Evolutionary conservation across 345 rosid species (phyloP), one percentile per base, ranked within the genome.

Genomic region (Odontarrhena argentea): DNA sequence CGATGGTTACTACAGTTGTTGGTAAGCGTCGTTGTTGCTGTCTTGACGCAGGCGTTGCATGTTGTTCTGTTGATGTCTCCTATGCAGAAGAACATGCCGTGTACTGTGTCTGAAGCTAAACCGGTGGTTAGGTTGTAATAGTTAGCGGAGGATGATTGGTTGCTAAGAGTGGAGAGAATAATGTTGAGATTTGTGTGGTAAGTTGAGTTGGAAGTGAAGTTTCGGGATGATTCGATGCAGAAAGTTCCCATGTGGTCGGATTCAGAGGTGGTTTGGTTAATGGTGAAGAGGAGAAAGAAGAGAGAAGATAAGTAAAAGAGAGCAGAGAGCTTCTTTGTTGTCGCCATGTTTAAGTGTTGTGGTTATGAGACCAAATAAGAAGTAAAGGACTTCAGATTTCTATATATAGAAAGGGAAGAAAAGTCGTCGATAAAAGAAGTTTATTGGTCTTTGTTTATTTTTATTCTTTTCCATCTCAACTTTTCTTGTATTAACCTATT

Each of bases 41-140:
- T 24, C 8, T 2, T 24, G 38, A 79, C 79, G 15, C 85, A 87
- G 7, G 24, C n/a, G 38, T 15, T 38, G 70, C 87, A 87, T 1
- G 25, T 10, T 13, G 53, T 35, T 6, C 52, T 9, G 43, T 63
- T 25, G 68, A 55, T 37, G 9, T 79, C 78, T 0, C 81, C 81
- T 0, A 55, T 69, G 79, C 85, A 76, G 15, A 76, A 76, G 55
- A 76, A 82, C 64, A 77, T 70, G 3, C 69, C 75, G 26, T 63
- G 64, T 26, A 63, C 64, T 30, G 26, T 47, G 69, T 71, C 63
- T 36, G 75, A 55, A 30, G 56, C 69, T 47, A 46, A 26, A 46
- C 69, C 64, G 6, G 63, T 63, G 5, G 75, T 71, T 26, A 55
- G 64, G 6, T 55, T 71, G 43, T 70, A 38, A 30, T 61, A 63